These are phyloP conservation scores for Pestalotiopsis fici DNA, from an alignment of 2,329 filamentous ascomycete genomes.

Conservation along the genomic window DNA sequence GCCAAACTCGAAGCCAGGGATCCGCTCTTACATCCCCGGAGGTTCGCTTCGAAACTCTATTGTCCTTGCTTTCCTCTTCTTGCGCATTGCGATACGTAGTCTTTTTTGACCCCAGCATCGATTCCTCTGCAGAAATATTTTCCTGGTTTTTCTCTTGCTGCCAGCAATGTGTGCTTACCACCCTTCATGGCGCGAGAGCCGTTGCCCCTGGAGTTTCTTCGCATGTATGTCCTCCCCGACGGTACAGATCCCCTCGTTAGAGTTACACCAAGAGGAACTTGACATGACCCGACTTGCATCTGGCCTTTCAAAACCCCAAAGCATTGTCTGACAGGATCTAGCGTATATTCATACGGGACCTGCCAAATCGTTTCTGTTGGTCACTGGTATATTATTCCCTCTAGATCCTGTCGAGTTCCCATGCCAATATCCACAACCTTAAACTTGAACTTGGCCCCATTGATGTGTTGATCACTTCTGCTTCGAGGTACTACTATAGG, in stretches of 20 bases:
- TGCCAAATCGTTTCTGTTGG: background rate
- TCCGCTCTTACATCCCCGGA: background rate
- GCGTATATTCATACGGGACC: background rate
- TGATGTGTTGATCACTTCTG: conserved; percentile 1
- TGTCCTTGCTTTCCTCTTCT: background rate
- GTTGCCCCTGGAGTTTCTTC: background rate
- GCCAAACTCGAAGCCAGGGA: background rate
- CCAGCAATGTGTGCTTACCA: background rate
- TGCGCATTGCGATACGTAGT: background rate
- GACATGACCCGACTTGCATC: background rate
- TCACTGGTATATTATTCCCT: background rate
- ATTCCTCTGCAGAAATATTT: background rate
- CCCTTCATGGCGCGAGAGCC: background rate
- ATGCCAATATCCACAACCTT: background rate
- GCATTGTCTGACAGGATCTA: background rate
- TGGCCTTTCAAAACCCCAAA: background rate
- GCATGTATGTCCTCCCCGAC: background rate
- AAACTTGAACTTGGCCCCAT: background rate
- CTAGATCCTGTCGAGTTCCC: background rate
- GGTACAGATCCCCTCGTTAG: background rate
- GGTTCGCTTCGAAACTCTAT: background rate
- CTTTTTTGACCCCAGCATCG: background rate
- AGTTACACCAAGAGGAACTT: background rate
- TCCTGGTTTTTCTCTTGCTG: background rate
- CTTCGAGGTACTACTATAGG: background rate